Conservation (phyloP, 805 yeast genomes). For the Wickerhamomyces bisporus region DNA sequence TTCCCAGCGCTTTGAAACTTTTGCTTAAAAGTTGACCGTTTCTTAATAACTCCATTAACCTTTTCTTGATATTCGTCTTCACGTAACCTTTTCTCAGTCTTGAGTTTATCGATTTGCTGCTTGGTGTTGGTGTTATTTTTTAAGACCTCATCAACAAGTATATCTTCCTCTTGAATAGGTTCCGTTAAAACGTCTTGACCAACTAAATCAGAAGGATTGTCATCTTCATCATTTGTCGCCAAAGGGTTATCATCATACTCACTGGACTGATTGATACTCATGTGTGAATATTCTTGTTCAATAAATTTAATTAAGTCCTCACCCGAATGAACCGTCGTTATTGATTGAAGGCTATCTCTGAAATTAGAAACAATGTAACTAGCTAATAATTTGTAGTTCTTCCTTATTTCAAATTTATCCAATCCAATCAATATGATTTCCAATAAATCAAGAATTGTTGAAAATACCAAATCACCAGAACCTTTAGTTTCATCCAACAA, state of each 20-base stretch:
- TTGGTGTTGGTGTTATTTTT: neutral
- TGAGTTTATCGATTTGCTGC: neutral
- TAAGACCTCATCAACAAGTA: neutral
- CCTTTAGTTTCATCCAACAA: constrained; percentile 43
- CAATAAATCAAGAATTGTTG: constrained; percentile 68
- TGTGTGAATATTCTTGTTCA: constrained; percentile 3
- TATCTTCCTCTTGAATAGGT: constrained; percentile 5
- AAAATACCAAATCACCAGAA: constrained; percentile 61
- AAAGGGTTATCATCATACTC: neutral
- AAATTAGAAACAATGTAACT: constrained; percentile 17
- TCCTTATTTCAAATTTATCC: constrained; percentile 16
- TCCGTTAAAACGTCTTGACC: constrained; percentile 1
- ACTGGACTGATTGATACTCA: neutral
- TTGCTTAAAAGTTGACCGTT: neutral
- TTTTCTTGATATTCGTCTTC: constrained; percentile 1
- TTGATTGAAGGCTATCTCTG: constrained; percentile 24
- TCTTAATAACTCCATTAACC: neutral
- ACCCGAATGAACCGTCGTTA: constrained; percentile 18
- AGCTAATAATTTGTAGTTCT: constrained; percentile 21
- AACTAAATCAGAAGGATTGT: neutral
- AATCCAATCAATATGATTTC: constrained; percentile 35
- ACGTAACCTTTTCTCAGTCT: constrained; percentile 1
- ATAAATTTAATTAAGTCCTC: constrained; percentile 16
- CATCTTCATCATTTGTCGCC: constrained; percentile 1
- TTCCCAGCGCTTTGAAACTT: constrained; percentile 9